Evolutionary conservation across 768 basidiomycete genomes (phyloP).

Genomic region (Asterophora parasitica): DNA sequence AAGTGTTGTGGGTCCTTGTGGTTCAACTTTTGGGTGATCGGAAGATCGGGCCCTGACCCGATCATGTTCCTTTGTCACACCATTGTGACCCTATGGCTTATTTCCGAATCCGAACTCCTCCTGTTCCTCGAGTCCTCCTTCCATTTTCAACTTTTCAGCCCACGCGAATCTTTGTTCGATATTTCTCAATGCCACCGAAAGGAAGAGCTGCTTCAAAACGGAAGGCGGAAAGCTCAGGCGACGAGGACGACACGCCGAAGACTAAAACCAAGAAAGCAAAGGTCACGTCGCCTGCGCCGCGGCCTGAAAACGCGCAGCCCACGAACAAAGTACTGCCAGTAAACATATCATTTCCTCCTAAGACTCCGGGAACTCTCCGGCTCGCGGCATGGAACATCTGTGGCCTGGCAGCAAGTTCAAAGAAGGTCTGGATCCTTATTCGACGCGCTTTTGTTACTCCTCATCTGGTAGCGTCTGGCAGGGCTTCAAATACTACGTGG

Average conservation of each 20-base stretch:
- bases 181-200: conserved; percentile 13
- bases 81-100: conserved; percentile 4
- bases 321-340: conserved; percentile 72
- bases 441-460: background rate
- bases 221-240: conserved; percentile 23
- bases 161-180: background rate
- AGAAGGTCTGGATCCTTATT: conserved; percentile 49
- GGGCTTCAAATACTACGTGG: conserved; percentile 80
- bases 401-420: conserved; percentile 67
- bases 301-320: conserved; percentile 48
- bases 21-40: conserved; percentile 11
- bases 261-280: conserved; percentile 19
- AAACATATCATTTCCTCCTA: conserved; percentile 52
- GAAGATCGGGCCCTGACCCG: conserved; percentile 6
- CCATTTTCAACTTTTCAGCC: background rate
- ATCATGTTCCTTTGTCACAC: conserved; percentile 5
- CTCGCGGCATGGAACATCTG: conserved; percentile 80
- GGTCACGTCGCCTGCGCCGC: conserved; percentile 1
- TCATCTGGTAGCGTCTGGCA: conserved; percentile 19
- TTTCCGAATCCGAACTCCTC: background rate
- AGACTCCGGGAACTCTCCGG: conserved; percentile 40
- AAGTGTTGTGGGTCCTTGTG: conserved; percentile 2
- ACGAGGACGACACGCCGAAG: conserved; percentile 21
- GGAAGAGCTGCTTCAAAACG: conserved; percentile 23
- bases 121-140: background rate